phyloP scores from a whole-genome alignment of 2,329 filamentous ascomycete species.

The Chaetomium sp. region DNA sequence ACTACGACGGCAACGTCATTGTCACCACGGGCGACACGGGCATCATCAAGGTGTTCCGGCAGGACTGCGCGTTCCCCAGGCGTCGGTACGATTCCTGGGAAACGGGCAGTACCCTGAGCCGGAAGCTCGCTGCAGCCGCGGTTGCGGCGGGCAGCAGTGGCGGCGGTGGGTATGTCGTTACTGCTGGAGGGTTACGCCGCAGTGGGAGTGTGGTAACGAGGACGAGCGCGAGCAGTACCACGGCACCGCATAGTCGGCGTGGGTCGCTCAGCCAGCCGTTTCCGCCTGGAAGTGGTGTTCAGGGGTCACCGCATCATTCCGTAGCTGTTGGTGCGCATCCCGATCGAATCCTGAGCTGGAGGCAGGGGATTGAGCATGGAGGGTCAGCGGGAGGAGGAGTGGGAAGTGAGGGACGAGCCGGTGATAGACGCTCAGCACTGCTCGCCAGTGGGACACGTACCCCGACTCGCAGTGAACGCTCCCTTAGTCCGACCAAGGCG shows the following conservation, averaged over 20 bases:
- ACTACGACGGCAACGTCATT: conserved; percentile 81
- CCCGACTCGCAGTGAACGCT: conserved; percentile 45
- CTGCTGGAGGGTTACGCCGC: conserved; percentile 47
- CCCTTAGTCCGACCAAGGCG: conserved; percentile 47
- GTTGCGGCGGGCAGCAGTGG: conserved; percentile 28
- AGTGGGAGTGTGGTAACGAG: conserved; percentile 51
- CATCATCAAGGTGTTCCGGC: conserved; percentile 87
- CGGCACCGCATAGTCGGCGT: conserved; percentile 39
- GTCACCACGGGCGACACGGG: conserved; percentile 85
- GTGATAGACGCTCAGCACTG: conserved; percentile 32
- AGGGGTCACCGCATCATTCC: conserved; percentile 26
- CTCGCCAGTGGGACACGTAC: conserved; percentile 28
- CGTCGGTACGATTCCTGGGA: conserved; percentile 73
- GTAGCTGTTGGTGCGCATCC: conserved; percentile 32
- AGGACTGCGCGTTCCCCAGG: conserved; percentile 83
- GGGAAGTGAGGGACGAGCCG: conserved; percentile 18
- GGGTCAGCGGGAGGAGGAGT: too few species aligned
- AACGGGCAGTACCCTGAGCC: conserved; percentile 67
- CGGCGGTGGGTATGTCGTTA: conserved; percentile 49
- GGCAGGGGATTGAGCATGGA: conserved; percentile 52
- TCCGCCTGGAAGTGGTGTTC: conserved; percentile 17
- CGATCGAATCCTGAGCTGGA: conserved; percentile 84
- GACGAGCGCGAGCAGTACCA: conserved; percentile 43
- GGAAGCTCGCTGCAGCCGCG: conserved; percentile 42
- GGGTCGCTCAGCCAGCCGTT: conserved; percentile 44